These are phyloP conservation scores for Aquilaria agallochum DNA, from an alignment of 441 rosid species.

Conservation along the genomic window DNA sequence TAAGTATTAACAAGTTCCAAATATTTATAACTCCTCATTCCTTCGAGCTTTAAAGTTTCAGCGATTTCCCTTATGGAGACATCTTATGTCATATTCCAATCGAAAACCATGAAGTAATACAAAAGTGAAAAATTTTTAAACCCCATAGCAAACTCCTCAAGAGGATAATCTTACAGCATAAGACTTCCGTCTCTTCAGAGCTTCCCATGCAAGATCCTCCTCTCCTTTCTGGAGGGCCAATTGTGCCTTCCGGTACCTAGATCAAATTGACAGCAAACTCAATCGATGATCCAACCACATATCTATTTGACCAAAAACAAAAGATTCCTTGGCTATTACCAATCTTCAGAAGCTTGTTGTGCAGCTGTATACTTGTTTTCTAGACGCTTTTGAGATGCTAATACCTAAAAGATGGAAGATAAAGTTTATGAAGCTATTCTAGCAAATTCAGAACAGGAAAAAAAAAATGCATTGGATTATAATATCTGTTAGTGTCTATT, in stretches of 20 bases:
- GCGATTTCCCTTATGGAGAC: too few relatives aligned
- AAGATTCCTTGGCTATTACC: constrained; percentile 38
- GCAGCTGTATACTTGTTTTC: constrained; percentile 91
- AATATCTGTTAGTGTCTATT: neutral
- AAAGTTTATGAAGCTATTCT: neutral
- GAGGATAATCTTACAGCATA: constrained; percentile 44
- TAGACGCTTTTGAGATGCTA: constrained; percentile 95
- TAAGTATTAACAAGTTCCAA: neutral
- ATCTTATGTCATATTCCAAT: neutral
- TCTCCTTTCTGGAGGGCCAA: constrained; percentile 96
- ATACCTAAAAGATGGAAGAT: constrained; percentile 40
- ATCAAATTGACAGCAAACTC: constrained; percentile 4
- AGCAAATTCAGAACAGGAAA: constrained; percentile 1
- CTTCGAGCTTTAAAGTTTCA: neutral
- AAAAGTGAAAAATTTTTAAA: neutral
- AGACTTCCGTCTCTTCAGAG: constrained; percentile 92
- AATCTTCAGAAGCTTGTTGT: constrained; percentile 83
- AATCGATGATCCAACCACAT: neutral
- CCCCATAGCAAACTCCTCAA: neutral
- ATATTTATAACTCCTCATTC: too few relatives aligned
- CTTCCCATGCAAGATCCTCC: constrained; percentile 99
- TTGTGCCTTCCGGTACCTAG: constrained; percentile 97
- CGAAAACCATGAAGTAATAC: neutral
- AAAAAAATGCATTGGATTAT: neutral
- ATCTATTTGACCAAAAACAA: neutral